Base-by-base conservation (phyloP, 2,329 filamentous ascomycete genomes). In the Alternaria gansuensis region DNA sequence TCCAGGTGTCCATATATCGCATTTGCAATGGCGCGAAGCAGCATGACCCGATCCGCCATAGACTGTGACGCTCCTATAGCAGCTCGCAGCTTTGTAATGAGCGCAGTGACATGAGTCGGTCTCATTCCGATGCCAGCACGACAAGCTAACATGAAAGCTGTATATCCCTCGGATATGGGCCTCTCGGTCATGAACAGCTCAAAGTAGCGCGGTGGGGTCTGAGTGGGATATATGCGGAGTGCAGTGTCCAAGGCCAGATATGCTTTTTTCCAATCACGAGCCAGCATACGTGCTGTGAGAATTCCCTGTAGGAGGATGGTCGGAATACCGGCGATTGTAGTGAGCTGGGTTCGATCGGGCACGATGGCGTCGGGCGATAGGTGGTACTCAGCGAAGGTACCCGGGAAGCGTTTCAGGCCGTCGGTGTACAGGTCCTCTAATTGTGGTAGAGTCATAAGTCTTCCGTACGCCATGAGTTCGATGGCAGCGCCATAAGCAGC, bases 211-310 rank as follows among this genome's bases (percentile, higher is more conserved):
- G 68, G 34, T 0, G 80, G 79, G 1, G 78, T 68, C 23, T 76
- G 70, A 0, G 75, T 76, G 2, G 83, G 83, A 57, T 78, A 80
- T 5, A 85, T 72, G 26, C 83, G 77, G 5, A 84, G 68, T 2
- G 76, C 75, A 9, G 81, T 80, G 65, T 85, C 83, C 3, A 85
- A 71, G 4, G 77, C 79, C 17, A 85, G 74, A 59, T 85, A 85
- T 2, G 82, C 81, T 9, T 75, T 77, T 36, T 72, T 77, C 73
- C 81, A 81, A 51, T 84, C 80, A 17, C 80, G 78, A 31, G 75
- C 67, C 4, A 81, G 65, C 3, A 84, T 60, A 40, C 83, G 78
- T 4, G 83, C 83, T 2, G 76, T 79, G 41, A 80, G 68, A 43
- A 85, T 84, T 5, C 81, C 80, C 60, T 82, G 80, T 3, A 85